phyloP scores from a whole-genome alignment of 768 basidiomycete genomes.

The Cyathus striatus region DNA sequence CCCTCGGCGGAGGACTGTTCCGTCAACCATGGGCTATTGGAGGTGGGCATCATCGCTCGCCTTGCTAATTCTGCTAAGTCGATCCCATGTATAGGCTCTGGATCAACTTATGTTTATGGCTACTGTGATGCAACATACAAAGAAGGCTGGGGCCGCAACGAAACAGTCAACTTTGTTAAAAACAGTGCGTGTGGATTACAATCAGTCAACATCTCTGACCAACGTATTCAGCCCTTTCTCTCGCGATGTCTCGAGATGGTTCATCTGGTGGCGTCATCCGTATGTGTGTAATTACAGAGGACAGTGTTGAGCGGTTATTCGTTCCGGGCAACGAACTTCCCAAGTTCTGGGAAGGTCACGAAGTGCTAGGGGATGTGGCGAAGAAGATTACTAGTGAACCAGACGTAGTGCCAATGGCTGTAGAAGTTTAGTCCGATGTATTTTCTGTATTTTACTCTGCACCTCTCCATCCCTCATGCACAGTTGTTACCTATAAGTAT shows the following conservation, averaged over 20 bases:
- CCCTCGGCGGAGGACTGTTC: slow-evolving; percentile 94
- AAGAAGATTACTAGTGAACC: slow-evolving; percentile 26
- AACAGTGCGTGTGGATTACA: slow-evolving; percentile 66
- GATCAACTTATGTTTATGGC: slow-evolving; percentile 97
- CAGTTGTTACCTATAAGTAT: no score
- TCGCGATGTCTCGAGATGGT: slow-evolving; percentile 97
- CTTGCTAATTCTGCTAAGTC: slow-evolving; percentile 3
- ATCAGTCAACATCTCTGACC: slow-evolving; percentile 2
- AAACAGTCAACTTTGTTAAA: slow-evolving; percentile 91
- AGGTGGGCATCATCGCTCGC: slow-evolving; percentile 41
- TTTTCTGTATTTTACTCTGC: slow-evolving; percentile 5
- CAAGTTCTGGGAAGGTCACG: slow-evolving; percentile 83
- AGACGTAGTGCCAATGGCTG: slow-evolving; percentile 41
- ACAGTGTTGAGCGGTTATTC: slow-evolving; percentile 87
- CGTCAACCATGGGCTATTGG: slow-evolving; percentile 99
- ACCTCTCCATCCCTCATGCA: no score
- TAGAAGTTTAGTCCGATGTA: slow-evolving; percentile 28
- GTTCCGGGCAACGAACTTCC: slow-evolving; percentile 88
- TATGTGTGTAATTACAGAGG: slow-evolving; percentile 95
- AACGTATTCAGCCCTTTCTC: slow-evolving; percentile 72
- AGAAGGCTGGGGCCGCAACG: slow-evolving; percentile 86
- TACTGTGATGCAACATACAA: slow-evolving; percentile 98
- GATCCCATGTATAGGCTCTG: slow-evolving; percentile 56
- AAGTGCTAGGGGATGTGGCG: slow-evolving; percentile 47
- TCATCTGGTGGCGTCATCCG: slow-evolving; percentile 97